Base-by-base conservation (phyloP, 1,139 yeast species). In the Blastobotrys petasosporus region DNA sequence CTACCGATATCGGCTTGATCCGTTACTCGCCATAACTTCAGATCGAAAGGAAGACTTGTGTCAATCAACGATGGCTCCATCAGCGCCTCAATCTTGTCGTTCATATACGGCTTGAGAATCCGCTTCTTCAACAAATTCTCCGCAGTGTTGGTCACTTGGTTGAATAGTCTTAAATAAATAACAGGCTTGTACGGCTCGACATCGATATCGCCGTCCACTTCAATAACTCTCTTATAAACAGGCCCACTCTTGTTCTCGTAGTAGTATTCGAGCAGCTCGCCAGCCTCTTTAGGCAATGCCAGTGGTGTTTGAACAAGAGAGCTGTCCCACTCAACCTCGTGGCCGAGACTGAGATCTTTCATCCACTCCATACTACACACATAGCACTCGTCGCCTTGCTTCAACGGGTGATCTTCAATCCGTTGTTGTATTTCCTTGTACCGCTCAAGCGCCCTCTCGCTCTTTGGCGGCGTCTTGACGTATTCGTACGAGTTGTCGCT, bases 1-100 rank as follows among this genome's bases (percentile, higher is more conserved):
- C 30, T 13, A 15, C 31, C 38, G 17, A 35, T 13, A 11, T 37
- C 29, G 20, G 36, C 16, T 2, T 13, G 12, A 31, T 39, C 34
- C 12, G 23, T 23, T 12, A 44, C 28, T 8, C 40, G 17, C 44
- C 44, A 44, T 4, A 44, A 25, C 36, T 34, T 39, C 12, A 44
- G 41, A 3, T 41, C 39, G 11, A 28, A 16, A 12, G 12, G 20
- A n/a, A 28, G 25, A 12, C 25, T 30, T 6, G 25, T 13, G 31
- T 28, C 25, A 16, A 37, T 37, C 15, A 33, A 17, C 15, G 23
- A 16, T 17, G 30, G 32, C 11, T 37, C 39, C 17, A 42, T 37
- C 38, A 42, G 12, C n/a, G 16, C 23, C 28, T 38, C 28, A 29
- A 42, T 35, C 20, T 28, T 32, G 6, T 38, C 46, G 2, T 16